Evolutionary conservation across 2,329 filamentous ascomycete species (phyloP), one percentile per base, ranked within the genome.

Genomic region (Ilyonectria mors-panacis): DNA sequence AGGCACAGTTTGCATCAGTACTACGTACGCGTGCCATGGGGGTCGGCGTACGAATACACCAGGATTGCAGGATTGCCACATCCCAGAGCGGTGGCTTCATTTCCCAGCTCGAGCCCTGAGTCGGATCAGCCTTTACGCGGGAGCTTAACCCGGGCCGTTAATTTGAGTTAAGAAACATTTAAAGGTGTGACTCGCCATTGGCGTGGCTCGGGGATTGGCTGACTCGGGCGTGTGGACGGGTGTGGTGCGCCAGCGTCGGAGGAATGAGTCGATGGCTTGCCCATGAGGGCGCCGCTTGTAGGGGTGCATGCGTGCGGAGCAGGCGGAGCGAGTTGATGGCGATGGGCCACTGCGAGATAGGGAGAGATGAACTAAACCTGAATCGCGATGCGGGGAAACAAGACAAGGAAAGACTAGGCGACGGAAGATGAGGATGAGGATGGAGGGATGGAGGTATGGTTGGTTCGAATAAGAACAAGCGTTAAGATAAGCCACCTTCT

Each of bases 241-340:
- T 51, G 60, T 63, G 45, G 60, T 64, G 67, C 57, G 66, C 54
- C 17, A 30, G 48, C 37, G 28, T 55, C 50, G 23, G 35, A 50
- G 50, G 23, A 21, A 68, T 68, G 60, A 69, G 65, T 57, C 61
- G 54, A 65, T 59, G 57, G 58, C 55, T 42, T 62, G 50, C 42
- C 45, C 26, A 19, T 33, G 48, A 58, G 54, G 47, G 58, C 10
- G 30, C 30, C 12, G 30, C 30, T 12, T 9, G 30, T 33, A 33
- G 48, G 54, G 51, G 58, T 59, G 57, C 30, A 33, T 26, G 50
- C 21, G 55, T 59, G 62, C 62, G 62, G 62, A 65, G 62, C 50
- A 48, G 19, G 39, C 26, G 26, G 35, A 44, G 37, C n/a, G 53
- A 54, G 44, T 51, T 44, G 45, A 63, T 54, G 33, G 12, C 35